Base-by-base conservation (phyloP, 305 asterid genomes). In the Coffea humblotiana region DNA sequence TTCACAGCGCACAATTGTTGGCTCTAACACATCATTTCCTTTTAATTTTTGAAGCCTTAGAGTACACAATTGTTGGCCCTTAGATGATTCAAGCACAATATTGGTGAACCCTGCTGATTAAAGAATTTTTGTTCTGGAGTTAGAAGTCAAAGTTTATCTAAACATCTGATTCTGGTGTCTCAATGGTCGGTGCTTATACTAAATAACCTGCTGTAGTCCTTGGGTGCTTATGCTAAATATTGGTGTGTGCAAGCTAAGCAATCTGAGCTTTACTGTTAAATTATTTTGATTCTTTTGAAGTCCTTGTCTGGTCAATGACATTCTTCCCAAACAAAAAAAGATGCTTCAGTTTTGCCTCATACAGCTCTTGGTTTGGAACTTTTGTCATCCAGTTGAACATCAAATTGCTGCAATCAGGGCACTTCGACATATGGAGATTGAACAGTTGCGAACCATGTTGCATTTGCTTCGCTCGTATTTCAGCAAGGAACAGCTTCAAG, bases 321-420 rank as follows among this genome's bases (percentile, higher is more conserved):
- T 40, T 27, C 72, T 27, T 37, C 43, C 43, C 2, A 37, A 37
- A 37, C 43, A 37, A 37, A 37, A 4, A 37, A 37, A 37, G 43
- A 37, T 37, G 43, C 43, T 37, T 37, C 43, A 37, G 43, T 37
- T 37, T 37, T 37, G 43, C 43, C 43, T 37, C 43, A 37, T 4
- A 37, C 43, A 37, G 2, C 43, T 37, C 18, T 52, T 65, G 15
- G 15, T 25, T 70, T 37, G 40, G 15, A 37, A 52, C n/a, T 56
- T 81, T 76, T 88, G 21, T 49, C 63, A n/a, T 77, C 72, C 93
- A 94, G 98, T 91, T 80, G 94, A 90, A 84, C 90, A 89, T 72
- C 96, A 90, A 85, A 80, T 80, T 71, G 89, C 91, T 76, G 94
- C 98, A 84, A 88, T 92, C 81, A 91, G 92, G 90, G 97, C 96